Conservation (phyloP, 1,139 yeast species). For the Suhomyces bokatorum region DNA sequence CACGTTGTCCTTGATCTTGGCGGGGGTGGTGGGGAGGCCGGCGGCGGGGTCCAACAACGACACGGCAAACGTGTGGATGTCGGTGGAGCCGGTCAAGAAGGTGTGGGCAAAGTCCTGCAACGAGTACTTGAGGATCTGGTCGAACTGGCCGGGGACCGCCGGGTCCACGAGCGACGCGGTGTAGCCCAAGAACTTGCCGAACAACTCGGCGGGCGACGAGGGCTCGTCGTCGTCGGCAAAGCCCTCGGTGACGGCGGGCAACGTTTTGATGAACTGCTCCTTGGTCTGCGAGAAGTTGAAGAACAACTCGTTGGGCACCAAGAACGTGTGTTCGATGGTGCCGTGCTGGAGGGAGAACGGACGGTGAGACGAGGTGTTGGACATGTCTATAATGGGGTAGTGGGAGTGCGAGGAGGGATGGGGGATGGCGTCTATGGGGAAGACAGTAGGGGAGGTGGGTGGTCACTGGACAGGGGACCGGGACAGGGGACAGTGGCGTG, state of each 20-base stretch:
- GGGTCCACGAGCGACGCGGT: conserved; percentile 60
- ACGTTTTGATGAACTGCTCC: conserved; percentile 75
- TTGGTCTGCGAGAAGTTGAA: conserved; percentile 83
- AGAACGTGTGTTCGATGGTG: conserved; percentile 78
- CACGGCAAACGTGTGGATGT: conserved; percentile 89
- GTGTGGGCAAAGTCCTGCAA: conserved; percentile 81
- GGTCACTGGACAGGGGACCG: background rate
- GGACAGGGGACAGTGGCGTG: background rate
- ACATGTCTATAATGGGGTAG: conserved; percentile 18
- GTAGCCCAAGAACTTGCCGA: conserved; percentile 82
- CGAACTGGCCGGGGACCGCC: conserved; percentile 47
- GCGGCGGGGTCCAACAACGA: conserved; percentile 51
- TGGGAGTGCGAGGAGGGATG: background rate
- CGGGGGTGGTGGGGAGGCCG: conserved; percentile 65
- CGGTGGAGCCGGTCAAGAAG: conserved; percentile 57
- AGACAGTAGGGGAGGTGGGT: background rate
- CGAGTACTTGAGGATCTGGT: conserved; percentile 67
- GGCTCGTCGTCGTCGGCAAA: conserved; percentile 90
- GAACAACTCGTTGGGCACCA: conserved; percentile 81
- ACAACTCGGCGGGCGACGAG: conserved; percentile 80
- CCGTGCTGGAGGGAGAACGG: conserved; percentile 88
- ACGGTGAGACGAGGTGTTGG: conserved; percentile 33
- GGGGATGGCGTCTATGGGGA: background rate
- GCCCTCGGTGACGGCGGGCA: conserved; percentile 82
- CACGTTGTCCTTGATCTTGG: conserved; percentile 72